Evolutionary conservation across 495 filamentous ascomycete species (phyloP).

Genomic region (Umbilicaria muhlenbergii): DNA sequence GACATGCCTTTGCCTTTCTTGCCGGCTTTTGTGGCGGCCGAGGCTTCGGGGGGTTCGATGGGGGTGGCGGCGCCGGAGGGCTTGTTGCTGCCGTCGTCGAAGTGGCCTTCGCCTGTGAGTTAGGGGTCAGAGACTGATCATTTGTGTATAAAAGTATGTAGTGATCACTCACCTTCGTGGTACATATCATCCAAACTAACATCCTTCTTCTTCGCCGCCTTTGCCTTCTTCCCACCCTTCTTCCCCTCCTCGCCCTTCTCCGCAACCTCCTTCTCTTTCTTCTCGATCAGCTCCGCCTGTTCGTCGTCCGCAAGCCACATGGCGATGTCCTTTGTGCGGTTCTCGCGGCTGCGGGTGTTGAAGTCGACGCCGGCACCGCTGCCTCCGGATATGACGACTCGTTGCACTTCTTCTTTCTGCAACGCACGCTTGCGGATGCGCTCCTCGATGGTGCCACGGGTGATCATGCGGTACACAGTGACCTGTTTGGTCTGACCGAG

Average conservation of each 20-base stretch:
- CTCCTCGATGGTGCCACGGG: conserved; percentile 92
- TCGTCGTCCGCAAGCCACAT: conserved; percentile 96
- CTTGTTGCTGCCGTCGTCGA: conserved; percentile 69
- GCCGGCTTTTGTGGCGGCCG: conserved; percentile 24
- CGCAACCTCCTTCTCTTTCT: conserved; percentile 69
- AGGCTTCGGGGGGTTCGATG: conserved; percentile 35
- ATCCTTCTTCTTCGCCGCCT: conserved; percentile 44
- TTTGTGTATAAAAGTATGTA: too few relatives aligned
- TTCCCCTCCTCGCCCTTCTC: conserved; percentile 36
- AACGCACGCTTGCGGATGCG: conserved; percentile 93
- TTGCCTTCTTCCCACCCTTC: conserved; percentile 39
- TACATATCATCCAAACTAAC: conserved; percentile 93
- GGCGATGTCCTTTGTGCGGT: conserved; percentile 87
- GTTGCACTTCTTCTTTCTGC: conserved; percentile 98
- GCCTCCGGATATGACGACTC: conserved; percentile 91
- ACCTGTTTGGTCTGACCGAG: conserved; percentile 93
- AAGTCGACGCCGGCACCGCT: conserved; percentile 77
- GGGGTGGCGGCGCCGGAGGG: conserved; percentile 76
- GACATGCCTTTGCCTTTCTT: conserved; percentile 41
- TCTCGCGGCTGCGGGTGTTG: conserved; percentile 77
- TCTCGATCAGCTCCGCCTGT: conserved; percentile 78
- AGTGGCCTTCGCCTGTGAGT: conserved; percentile 78
- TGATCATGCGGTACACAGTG: conserved; percentile 94
- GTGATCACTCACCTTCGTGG: conserved; percentile 66
- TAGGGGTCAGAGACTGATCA: too few relatives aligned